phyloP scores from a whole-genome alignment of 2,329 filamentous ascomycete species.

The Phialophora macrospora region DNA sequence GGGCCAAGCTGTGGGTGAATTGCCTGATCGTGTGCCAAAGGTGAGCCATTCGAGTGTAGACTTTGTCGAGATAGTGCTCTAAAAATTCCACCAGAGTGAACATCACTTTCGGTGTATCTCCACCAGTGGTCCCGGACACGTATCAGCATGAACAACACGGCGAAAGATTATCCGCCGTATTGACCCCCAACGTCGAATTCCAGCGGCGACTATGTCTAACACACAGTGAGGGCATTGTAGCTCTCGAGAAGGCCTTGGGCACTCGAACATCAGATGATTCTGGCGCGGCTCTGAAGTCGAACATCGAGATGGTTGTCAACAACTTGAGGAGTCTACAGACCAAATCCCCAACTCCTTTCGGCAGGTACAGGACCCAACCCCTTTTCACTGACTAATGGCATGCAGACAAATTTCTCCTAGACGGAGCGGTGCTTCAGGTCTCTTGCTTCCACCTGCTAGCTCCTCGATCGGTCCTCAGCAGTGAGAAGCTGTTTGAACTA shows the following conservation, averaged over 20 bases:
- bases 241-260: neutral
- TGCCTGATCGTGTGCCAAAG: slow-evolving; percentile 21
- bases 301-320: slow-evolving; percentile 1
- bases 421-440: slow-evolving; percentile 7
- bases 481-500: slow-evolving; percentile 7
- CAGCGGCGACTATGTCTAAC: slow-evolving; percentile 5
- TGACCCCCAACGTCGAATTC: slow-evolving; percentile 4
- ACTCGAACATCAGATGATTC: neutral
- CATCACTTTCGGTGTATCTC: slow-evolving; percentile 10
- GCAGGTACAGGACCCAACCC: neutral
- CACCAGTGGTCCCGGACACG: slow-evolving; percentile 3
- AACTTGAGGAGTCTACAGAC: slow-evolving; percentile 1
- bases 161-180: slow-evolving; percentile 1
- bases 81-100: slow-evolving; percentile 13
- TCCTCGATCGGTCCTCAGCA: slow-evolving; percentile 7
- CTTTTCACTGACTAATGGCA: neutral
- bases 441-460: slow-evolving; percentile 12
- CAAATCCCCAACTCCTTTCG: neutral
- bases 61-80: too few species aligned
- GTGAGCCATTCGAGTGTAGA: neutral
- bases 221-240: slow-evolving; percentile 8
- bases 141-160: neutral
- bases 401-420: slow-evolving; percentile 2
- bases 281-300: neutral
- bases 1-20: slow-evolving; percentile 15